Base-by-base conservation (phyloP, 805 yeast species). In the Sugiyamaella qingdaonensis region DNA sequence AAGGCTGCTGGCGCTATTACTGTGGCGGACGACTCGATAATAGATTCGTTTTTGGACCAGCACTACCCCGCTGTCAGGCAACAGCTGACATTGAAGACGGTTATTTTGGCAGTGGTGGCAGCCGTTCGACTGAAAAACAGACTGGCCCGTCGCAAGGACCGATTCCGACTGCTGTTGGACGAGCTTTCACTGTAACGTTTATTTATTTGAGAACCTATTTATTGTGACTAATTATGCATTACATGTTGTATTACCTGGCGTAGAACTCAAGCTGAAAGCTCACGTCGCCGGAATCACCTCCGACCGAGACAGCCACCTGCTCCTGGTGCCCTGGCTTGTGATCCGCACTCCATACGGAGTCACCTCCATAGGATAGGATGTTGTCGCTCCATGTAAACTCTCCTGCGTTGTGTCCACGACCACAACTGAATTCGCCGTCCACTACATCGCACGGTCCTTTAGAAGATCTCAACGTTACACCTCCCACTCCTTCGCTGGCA, bases 401-500 rank as follows among this genome's bases (percentile, higher is more conserved):
- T 51, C 76, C 72, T 32, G 82, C 75, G 33, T 68, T 57, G 8
- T 67, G 57, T 10, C 64, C 61, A 41, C 63, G 58, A 32, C 69
- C 67, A 54, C 80, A 77, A 2, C 54, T 35, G 53, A 69, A 58
- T 33, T 34, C 68, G 45, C 61, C 73, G 56, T 56, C 67, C 55
- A 54, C 62, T 49, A 61, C 62, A 54, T 67, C 84, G 71, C 97
- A 91, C 55, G 73, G 78, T 0, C 97, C 97, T 61, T 78, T 81
- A 37, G 88, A 80, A 1, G 94, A 78, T 55, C 76, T 76, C 44
- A 91, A 64, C 53, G 81, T 78, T 61, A 80, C 78, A n/a, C 94
- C 94, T 2, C 94, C 94, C 68, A 81, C 81, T 32, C 85, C 80
- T 51, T 81, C 76, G 32, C 68, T 63, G 24, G 86, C 61, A 24